These are phyloP conservation scores for Craspedostauros australis DNA, from an alignment of 108 stramenopile species.

Conservation along the genomic window DNA sequence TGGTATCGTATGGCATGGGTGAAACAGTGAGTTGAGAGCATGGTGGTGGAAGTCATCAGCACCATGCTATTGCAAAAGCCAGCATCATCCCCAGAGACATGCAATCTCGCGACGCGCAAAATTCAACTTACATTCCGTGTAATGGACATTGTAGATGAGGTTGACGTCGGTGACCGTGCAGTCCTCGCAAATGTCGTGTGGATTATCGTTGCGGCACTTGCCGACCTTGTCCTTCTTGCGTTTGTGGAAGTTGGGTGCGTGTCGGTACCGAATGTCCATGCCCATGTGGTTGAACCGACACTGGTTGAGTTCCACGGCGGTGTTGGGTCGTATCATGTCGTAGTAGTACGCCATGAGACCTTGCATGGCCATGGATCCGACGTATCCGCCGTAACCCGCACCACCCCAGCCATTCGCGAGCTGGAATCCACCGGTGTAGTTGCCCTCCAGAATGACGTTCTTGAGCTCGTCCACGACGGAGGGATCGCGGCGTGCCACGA, in stretches of 20 bases:
- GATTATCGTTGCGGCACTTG: constrained; percentile 25
- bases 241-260: not conserved
- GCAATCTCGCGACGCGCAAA: no score
- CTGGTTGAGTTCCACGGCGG: constrained; percentile 52
- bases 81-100: no score
- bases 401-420: constrained; percentile 45
- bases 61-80: no score
- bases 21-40: no score
- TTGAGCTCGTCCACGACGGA: constrained; percentile 24
- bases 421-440: constrained; percentile 33
- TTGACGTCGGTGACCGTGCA: constrained; percentile 34
- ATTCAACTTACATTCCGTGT: constrained; percentile 57
- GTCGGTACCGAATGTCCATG: constrained; percentile 6
- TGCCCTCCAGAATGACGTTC: constrained; percentile 28
- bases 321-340: constrained; percentile 36
- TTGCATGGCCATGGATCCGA: constrained; percentile 64
- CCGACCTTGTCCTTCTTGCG: constrained; percentile 2
- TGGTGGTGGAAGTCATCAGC: no score
- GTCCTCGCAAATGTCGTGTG: constrained; percentile 38
- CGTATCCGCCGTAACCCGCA: constrained; percentile 33
- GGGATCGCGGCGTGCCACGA: constrained; percentile 24
- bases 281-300: constrained; percentile 62
- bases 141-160: constrained; percentile 44
- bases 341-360: constrained; percentile 63
- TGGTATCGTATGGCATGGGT: no score